Evolutionary conservation across 2,329 filamentous ascomycete species (phyloP).

Genomic region (Sarocladium oryzae): DNA sequence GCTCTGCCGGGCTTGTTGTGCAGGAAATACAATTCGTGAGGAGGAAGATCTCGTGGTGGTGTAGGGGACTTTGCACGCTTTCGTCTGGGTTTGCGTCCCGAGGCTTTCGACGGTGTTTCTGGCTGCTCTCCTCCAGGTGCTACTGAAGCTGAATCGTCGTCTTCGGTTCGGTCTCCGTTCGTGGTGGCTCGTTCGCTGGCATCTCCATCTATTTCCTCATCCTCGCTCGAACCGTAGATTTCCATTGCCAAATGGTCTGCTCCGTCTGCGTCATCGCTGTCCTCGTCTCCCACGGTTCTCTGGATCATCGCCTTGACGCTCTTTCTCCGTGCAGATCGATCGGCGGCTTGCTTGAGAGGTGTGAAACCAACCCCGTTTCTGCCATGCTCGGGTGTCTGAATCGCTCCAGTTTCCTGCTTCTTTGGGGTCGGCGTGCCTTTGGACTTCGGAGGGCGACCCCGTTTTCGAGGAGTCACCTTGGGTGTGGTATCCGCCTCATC

Average conservation of each 20-base stretch:
- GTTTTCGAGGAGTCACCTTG: constrained; percentile 27
- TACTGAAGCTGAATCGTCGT: constrained; percentile 25
- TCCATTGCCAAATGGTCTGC: constrained; percentile 62
- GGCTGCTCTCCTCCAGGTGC: constrained; percentile 13
- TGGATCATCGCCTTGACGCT: constrained; percentile 72
- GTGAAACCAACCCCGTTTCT: constrained; percentile 37
- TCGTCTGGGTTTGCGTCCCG: constrained; percentile 17
- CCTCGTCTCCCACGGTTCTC: constrained; percentile 55
- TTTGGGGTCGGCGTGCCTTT: constrained; percentile 31
- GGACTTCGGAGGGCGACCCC: constrained; percentile 25
- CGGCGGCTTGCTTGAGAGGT: constrained; percentile 57
- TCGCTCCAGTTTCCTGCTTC: constrained; percentile 23
- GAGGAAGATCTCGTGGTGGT: constrained; percentile 72
- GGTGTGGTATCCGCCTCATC: constrained; percentile 19
- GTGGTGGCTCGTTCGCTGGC: constrained; percentile 19
- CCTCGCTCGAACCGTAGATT: constrained; percentile 56
- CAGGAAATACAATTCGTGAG: constrained; percentile 89
- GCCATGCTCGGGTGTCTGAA: constrained; percentile 33
- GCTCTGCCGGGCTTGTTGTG: constrained; percentile 77
- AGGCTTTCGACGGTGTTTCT: constrained; percentile 36
- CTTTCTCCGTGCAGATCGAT: constrained; percentile 82
- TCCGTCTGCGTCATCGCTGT: constrained; percentile 66
- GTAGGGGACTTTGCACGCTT: constrained; percentile 58
- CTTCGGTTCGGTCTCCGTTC: constrained; percentile 15
- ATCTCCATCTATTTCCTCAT: constrained; percentile 35